Evolutionary conservation across 2,329 filamentous ascomycete genomes (phyloP).

Genomic region (Neonectria sp.): DNA sequence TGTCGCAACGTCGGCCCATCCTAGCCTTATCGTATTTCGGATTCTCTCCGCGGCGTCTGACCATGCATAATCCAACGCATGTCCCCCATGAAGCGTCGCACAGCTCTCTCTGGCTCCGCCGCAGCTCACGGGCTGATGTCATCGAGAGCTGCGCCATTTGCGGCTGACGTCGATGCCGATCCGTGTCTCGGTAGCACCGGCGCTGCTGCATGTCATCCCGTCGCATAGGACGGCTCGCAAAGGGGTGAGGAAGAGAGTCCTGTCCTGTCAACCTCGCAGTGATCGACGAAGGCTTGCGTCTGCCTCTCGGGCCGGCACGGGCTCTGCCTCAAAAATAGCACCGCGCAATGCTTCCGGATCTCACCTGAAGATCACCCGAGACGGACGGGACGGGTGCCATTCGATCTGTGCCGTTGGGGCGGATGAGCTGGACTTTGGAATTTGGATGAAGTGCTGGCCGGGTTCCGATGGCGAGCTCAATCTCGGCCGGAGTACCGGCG

Average conservation of each 20-base stretch:
- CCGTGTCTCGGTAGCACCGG: conserved; percentile 38
- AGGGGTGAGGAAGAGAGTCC: not conserved
- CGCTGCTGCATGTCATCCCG: conserved; percentile 14
- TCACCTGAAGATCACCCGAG: conserved; percentile 21
- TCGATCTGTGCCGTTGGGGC: conserved; percentile 5
- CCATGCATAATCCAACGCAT: conserved; percentile 9
- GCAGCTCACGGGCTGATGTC: conserved; percentile 35
- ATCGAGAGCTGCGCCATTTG: conserved; percentile 30
- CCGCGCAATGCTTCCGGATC: conserved; percentile 19
- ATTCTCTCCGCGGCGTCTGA: conserved; percentile 4
- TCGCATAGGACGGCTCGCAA: not conserved
- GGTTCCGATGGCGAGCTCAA: conserved; percentile 40
- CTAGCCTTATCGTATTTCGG: not conserved
- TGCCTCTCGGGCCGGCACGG: conserved; percentile 5
- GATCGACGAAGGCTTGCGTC: conserved; percentile 21
- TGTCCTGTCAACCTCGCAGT: conserved; percentile 19
- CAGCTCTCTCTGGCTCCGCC: conserved; percentile 21
- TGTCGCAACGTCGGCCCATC: not conserved
- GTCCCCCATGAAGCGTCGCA: not conserved
- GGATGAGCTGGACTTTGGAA: not conserved
- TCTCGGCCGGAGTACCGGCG: conserved; percentile 32
- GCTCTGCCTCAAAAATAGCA: conserved; percentile 1
- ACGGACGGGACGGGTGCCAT: conserved; percentile 20
- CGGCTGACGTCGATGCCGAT: conserved; percentile 39
- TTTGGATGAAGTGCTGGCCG: conserved; percentile 25